Conservation (phyloP, 148 eudicot genomes). For the Fallopia convolvulus region DNA sequence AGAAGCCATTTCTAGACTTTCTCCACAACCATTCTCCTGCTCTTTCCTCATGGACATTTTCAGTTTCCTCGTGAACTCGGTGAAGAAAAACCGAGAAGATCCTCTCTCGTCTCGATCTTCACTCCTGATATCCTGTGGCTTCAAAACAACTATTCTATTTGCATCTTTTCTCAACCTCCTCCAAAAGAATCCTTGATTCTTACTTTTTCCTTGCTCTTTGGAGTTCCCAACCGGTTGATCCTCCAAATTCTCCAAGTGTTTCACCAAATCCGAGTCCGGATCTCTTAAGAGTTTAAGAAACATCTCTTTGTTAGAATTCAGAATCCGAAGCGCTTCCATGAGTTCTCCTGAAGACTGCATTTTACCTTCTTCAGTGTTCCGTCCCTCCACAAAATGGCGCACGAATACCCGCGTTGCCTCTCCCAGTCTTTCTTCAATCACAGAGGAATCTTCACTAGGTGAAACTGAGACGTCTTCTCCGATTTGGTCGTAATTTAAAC, state of each 20-base stretch:
- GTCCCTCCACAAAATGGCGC: constrained; percentile 33
- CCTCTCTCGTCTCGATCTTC: constrained; percentile 32
- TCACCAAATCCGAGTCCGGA: constrained; percentile 37
- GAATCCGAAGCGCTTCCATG: constrained; percentile 36
- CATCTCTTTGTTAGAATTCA: constrained; percentile 48
- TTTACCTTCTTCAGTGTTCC: constrained; percentile 24
- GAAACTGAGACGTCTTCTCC: constrained; percentile 17
- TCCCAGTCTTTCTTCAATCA: constrained; percentile 37
- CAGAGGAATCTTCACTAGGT: constrained; percentile 18
- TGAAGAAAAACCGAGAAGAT: constrained; percentile 56
- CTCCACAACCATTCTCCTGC: constrained; percentile 26
- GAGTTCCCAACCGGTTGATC: constrained; percentile 31
- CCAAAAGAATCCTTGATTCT: constrained; percentile 44
- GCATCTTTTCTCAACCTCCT: constrained; percentile 49
- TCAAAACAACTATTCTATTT: constrained; percentile 69
- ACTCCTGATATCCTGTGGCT: constrained; percentile 33
- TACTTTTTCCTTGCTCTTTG: constrained; percentile 9
- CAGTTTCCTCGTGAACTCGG: constrained; percentile 61
- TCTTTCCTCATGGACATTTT: constrained; percentile 76
- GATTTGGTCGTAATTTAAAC: constrained; percentile 17
- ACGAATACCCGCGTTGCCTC: constrained; percentile 67
- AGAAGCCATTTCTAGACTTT: constrained; percentile 48
- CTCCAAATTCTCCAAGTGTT: constrained; percentile 28
- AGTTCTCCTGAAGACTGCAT: constrained; percentile 34
- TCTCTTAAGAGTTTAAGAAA: constrained; percentile 44